Evolutionary conservation across 2,329 filamentous ascomycete species (phyloP).

Genomic region (Pseudogymnoascus sp.): DNA sequence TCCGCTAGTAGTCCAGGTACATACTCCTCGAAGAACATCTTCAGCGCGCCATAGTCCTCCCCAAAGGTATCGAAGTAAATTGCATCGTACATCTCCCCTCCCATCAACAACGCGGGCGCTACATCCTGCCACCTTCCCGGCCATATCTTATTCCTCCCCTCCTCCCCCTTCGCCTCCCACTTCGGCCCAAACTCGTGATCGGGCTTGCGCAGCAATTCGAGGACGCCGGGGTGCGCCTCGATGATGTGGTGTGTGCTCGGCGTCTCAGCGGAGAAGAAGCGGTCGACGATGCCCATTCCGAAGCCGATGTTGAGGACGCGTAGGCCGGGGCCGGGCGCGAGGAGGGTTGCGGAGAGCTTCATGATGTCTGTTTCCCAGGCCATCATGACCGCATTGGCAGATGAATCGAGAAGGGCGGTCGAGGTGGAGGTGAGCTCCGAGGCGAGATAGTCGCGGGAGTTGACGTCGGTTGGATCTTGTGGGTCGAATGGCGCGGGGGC

Average conservation of each 20-base stretch:
- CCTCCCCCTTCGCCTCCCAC: conserved; percentile 50
- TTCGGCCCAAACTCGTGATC: conserved; percentile 40
- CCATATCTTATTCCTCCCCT: conserved; percentile 64
- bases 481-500: conserved; percentile 20
- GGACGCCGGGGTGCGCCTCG: conserved; percentile 74
- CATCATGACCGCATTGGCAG: conserved; percentile 88
- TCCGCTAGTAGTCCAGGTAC: conserved; percentile 71
- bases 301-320: conserved; percentile 81
- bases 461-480: conserved; percentile 38
- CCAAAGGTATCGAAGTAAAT: conserved; percentile 99
- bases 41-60: conserved; percentile 81
- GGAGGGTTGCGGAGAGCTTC: conserved; percentile 63
- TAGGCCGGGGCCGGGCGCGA: conserved; percentile 53
- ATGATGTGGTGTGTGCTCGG: conserved; percentile 74
- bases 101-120: conserved; percentile 58
- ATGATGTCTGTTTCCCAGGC: conserved; percentile 85
- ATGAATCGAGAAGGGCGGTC: conserved; percentile 63
- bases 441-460: conserved; percentile 61
- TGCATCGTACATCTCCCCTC: conserved; percentile 69
- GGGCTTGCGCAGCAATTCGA: conserved; percentile 48
- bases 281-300: conserved; percentile 84
- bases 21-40: conserved; percentile 80
- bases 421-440: conserved; percentile 58
- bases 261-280: conserved; percentile 61
- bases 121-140: conserved; percentile 77